Evolutionary conservation across 1,284 basidiomycete species (phyloP).

Genomic region (Malassezia globosa): DNA sequence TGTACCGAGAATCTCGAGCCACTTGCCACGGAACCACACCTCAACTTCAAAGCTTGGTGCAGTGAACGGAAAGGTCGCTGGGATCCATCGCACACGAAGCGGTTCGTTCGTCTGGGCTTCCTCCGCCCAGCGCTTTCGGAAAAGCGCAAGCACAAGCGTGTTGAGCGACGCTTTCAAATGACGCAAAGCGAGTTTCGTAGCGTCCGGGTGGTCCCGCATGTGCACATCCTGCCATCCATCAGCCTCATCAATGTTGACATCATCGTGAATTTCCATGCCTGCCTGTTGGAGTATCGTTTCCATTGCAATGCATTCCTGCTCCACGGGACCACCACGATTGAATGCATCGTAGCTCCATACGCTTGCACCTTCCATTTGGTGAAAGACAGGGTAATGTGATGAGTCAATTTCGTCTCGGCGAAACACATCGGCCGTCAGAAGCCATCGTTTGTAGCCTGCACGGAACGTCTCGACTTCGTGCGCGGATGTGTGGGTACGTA

Average conservation of each 20-base stretch:
- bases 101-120: slow-evolving; percentile 52
- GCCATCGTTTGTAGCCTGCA: slow-evolving; percentile 65
- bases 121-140: slow-evolving; percentile 50
- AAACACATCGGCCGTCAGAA: slow-evolving; percentile 96
- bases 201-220: slow-evolving; percentile 53
- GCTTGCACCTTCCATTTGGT: slow-evolving; percentile 92
- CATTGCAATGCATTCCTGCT: slow-evolving; percentile 57
- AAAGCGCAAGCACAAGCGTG: slow-evolving; percentile 70
- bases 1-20: slow-evolving; percentile 91
- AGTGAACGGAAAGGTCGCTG: slow-evolving; percentile 96
- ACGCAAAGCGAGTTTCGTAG: slow-evolving; percentile 56
- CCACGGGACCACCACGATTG: slow-evolving; percentile 48
- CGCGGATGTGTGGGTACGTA: slow-evolving; percentile 92
- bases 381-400: slow-evolving; percentile 94
- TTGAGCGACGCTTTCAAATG: slow-evolving; percentile 90
- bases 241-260: slow-evolving; percentile 57
- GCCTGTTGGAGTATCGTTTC: slow-evolving; percentile 49
- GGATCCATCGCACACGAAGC: slow-evolving; percentile 85
- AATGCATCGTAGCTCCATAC: slow-evolving; percentile 54
- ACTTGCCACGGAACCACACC: slow-evolving; percentile 88
- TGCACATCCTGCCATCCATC: slow-evolving; percentile 75
- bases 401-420: slow-evolving; percentile 94
- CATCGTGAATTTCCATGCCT: slow-evolving; percentile 68
- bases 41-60: slow-evolving; percentile 95
- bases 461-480: slow-evolving; percentile 90